phyloP scores from a whole-genome alignment of 768 basidiomycete species.

The Holtermanniella nyarrowii region DNA sequence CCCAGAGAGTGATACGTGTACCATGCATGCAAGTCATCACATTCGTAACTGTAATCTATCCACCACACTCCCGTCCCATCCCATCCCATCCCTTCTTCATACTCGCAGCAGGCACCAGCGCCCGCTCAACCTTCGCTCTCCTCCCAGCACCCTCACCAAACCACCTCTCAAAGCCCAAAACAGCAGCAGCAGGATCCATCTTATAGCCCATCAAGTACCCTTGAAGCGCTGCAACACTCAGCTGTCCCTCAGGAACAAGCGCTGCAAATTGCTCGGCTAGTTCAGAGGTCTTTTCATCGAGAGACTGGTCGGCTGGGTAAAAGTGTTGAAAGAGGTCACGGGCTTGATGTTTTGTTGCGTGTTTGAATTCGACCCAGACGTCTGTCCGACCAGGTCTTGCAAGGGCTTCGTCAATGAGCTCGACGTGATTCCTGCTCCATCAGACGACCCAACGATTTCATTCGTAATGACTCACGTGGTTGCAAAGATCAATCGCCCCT shows the following conservation, averaged over 20 bases:
- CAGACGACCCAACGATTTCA: neutral
- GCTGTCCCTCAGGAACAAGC: slow-evolving; percentile 65
- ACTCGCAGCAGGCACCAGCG: neutral
- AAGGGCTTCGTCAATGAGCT: slow-evolving; percentile 77
- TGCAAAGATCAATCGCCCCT: slow-evolving; percentile 78
- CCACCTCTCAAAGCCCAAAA: slow-evolving; percentile 70
- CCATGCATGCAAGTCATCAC: no score
- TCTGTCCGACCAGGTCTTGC: slow-evolving; percentile 69
- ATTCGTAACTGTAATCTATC: no score
- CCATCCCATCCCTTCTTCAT: no score
- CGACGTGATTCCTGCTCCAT: slow-evolving; percentile 64
- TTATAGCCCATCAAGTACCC: slow-evolving; percentile 69
- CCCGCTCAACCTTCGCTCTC: neutral
- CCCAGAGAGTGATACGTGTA: no score
- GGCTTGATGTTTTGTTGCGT: slow-evolving; percentile 55
- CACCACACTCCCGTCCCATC: no score
- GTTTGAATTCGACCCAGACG: slow-evolving; percentile 79
- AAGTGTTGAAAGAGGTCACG: slow-evolving; percentile 33
- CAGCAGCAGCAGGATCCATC: slow-evolving; percentile 53
- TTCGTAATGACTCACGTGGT: slow-evolving; percentile 46
- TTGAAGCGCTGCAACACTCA: slow-evolving; percentile 81
- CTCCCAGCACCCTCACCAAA: slow-evolving; percentile 44
- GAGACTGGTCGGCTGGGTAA: slow-evolving; percentile 14
- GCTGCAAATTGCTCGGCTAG: slow-evolving; percentile 54
- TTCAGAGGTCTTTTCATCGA: slow-evolving; percentile 17